These are phyloP conservation scores for Calonectria pteridis DNA, from an alignment of 2,329 filamentous ascomycete genomes.

Conservation along the genomic window DNA sequence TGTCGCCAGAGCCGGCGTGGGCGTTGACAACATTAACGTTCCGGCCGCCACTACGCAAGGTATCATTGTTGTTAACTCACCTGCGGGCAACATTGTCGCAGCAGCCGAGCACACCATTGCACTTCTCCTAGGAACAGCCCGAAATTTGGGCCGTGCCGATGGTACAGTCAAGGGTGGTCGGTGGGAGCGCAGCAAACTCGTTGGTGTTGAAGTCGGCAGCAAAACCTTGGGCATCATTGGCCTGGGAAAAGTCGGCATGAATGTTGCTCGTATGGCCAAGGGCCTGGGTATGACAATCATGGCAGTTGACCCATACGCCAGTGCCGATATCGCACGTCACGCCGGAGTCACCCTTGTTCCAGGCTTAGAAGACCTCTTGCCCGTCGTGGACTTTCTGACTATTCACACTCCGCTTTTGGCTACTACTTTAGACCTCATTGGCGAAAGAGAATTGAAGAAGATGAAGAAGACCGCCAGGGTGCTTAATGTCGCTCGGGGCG, in stretches of 20 bases:
- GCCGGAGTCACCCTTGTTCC: constrained; percentile 75
- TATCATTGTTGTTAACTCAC: constrained; percentile 85
- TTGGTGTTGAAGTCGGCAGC: constrained; percentile 82
- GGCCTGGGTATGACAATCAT: constrained; percentile 82
- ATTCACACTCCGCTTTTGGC: constrained; percentile 86
- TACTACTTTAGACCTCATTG: constrained; percentile 80
- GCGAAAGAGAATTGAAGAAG: constrained; percentile 71
- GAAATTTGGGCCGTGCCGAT: constrained; percentile 79
- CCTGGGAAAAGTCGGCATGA: constrained; percentile 85
- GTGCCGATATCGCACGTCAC: constrained; percentile 75
- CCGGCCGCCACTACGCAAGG: constrained; percentile 78
- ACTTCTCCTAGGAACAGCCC: constrained; percentile 78
- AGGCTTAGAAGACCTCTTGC: constrained; percentile 70
- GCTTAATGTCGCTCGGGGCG: constrained; percentile 83
- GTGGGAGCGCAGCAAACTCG: constrained; percentile 81
- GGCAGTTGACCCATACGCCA: constrained; percentile 84
- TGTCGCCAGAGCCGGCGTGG: constrained; percentile 84
- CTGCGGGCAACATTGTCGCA: constrained; percentile 83
- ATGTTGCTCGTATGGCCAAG: constrained; percentile 82
- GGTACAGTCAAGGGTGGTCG: constrained; percentile 76
- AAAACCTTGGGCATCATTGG: constrained; percentile 84
- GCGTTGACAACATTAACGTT: constrained; percentile 86
- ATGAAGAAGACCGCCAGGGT: constrained; percentile 83
- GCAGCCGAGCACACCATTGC: constrained; percentile 84
- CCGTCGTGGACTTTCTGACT: constrained; percentile 80